Percentiles rank a stretch among this genome's conserved stretches.
phyloP scores from a whole-genome alignment of 805 yeast species.

The Saccharomycopsis sp. region DNA sequence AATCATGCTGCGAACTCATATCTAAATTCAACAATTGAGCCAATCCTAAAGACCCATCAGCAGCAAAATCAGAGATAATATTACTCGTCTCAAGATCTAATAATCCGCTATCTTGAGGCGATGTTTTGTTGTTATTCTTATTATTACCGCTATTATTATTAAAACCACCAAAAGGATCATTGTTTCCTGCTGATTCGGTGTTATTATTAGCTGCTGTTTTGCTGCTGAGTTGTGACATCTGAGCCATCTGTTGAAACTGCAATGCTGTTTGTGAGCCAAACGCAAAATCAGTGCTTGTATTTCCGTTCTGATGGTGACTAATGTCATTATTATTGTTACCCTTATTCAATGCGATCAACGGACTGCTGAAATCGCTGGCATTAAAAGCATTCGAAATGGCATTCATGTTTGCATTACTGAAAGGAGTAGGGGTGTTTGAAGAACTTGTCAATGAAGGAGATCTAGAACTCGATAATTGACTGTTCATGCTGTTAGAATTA shows the following conservation, averaged over 20 bases:
- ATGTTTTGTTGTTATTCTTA: neutral
- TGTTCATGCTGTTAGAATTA: neutral
- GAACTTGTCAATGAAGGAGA: neutral
- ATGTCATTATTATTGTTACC: no score
- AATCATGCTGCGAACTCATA: slow-evolving; percentile 23
- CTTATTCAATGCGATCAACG: no score
- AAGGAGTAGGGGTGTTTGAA: neutral
- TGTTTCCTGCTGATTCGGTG: neutral
- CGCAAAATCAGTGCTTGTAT: neutral
- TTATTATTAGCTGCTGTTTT: neutral
- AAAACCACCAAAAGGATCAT: no score
- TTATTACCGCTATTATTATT: neutral
- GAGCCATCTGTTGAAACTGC: neutral
- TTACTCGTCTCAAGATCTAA: slow-evolving; percentile 9
- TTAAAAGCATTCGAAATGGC: no score
- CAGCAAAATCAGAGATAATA: slow-evolving; percentile 51
- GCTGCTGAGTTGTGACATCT: neutral
- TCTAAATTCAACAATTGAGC: slow-evolving; percentile 58
- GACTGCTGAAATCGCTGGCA: neutral
- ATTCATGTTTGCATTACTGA: neutral
- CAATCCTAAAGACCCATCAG: slow-evolving; percentile 73
- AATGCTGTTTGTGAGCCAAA: neutral
- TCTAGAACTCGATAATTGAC: neutral
- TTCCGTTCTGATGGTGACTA: neutral
- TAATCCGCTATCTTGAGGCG: slow-evolving; percentile 12